Conservation (phyloP, 345 rosid genomes). For the Raphanus sativus region DNA sequence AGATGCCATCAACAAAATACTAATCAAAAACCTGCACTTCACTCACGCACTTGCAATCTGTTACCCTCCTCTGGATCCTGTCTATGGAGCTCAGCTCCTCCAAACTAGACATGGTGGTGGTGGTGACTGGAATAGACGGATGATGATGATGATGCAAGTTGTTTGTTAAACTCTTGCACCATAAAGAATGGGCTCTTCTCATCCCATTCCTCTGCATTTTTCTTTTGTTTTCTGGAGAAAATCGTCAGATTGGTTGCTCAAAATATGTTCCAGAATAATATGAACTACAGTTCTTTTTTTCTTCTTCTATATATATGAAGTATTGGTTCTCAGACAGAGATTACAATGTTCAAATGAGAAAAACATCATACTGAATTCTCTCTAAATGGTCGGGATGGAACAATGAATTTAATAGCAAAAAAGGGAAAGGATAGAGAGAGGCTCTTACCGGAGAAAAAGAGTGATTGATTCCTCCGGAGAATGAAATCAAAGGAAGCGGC, state of each 20-base stretch:
- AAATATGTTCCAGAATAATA: not conserved
- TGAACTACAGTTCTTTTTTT: too few relatives aligned
- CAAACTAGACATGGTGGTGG: too few relatives aligned
- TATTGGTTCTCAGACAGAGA: too few relatives aligned
- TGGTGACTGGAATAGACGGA: constrained; percentile 40
- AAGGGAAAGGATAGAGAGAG: too few relatives aligned
- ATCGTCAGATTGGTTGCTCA: constrained; percentile 28
- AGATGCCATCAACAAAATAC: not conserved
- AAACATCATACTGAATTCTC: too few relatives aligned
- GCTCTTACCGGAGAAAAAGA: not conserved
- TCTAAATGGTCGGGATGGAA: too few relatives aligned
- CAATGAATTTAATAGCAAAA: too few relatives aligned
- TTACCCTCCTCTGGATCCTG: constrained; percentile 67
- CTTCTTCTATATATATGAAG: too few relatives aligned
- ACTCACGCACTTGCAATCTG: constrained; percentile 62
- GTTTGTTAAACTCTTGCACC: constrained; percentile 26
- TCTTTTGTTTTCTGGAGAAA: constrained; percentile 32
- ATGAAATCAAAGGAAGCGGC: not conserved
- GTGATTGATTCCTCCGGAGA: not conserved
- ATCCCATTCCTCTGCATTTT: constrained; percentile 37
- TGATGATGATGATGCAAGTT: constrained; percentile 28
- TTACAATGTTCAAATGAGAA: too few relatives aligned
- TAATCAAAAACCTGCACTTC: not conserved
- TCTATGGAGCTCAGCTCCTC: constrained; percentile 35
- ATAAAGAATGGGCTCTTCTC: constrained; percentile 29